Evolutionary conservation across 345 rosid genomes (phyloP), one percentile per base, ranked within the genome.

Genomic region (Boechera retrofracta): DNA sequence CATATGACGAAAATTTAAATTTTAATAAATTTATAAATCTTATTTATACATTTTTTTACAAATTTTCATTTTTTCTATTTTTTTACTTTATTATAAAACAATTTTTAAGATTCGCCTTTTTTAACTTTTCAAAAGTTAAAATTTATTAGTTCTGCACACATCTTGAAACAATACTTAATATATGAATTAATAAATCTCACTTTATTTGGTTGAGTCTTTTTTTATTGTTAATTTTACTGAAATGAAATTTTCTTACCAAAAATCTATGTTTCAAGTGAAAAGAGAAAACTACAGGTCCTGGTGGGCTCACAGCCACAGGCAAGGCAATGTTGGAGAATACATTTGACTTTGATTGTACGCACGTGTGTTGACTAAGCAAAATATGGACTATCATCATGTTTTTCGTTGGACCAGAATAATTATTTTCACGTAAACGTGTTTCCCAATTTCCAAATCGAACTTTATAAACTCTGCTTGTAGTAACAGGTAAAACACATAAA

Each of bases 291-390:
- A 18, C 32, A 54, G 38, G 48, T 64, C 72, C 48, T 65, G 36
- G 58, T 54, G 51, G 67, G 42, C 42, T 67, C 74, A 52, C 29
- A 12, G 26, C 41, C 10, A 36, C 10, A 36, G 10, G 41, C 53
- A 47, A 47, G 15, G 63, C 26, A 49, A 71, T 31, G 16, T 32
- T 55, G 80, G 72, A 58, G 73, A 65, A 58, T 49, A 41, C 57
- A 1, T 72, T 72, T 58, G 77, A 58, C 77, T 78, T 71, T 29
- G 21, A 59, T 66, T 72, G 77, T 72, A 56, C 69, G 69, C 81
- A 72, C 81, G 81, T 78, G 81, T 49, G 4, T 66, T 66, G 77
- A 66, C 73, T 33, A 64, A 56, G 1, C 49, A 53, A 62, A 54
- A 60, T 6, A 4, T 39, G 3, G 58, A 59, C 6, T 76, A 39